Evolutionary conservation across 768 basidiomycete species (phyloP).

Genomic region (Baorangia bicolor): DNA sequence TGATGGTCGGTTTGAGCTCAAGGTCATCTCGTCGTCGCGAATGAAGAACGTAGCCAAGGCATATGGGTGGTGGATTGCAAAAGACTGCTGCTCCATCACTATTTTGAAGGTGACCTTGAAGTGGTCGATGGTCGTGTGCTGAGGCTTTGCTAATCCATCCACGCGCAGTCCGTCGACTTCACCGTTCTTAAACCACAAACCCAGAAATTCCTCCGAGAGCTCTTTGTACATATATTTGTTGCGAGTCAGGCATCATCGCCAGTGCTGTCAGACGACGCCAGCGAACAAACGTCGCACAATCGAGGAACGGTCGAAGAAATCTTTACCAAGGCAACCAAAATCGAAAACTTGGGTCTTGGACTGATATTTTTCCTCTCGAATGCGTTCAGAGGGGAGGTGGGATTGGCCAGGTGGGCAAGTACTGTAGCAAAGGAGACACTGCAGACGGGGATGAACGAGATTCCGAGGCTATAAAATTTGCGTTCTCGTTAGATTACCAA

Average conservation of each 20-base stretch:
- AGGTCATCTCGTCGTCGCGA: slow-evolving; percentile 56
- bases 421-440: slow-evolving; percentile 69
- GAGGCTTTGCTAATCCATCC: background rate
- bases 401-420: slow-evolving; percentile 64
- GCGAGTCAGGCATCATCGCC: slow-evolving; percentile 77
- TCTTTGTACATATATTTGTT: slow-evolving; percentile 69
- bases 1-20: slow-evolving; percentile 43
- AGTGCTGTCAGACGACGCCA: slow-evolving; percentile 40
- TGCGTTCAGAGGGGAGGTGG: slow-evolving; percentile 40
- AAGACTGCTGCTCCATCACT: slow-evolving; percentile 69
- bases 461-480: slow-evolving; percentile 31
- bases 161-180: slow-evolving; percentile 81
- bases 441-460: slow-evolving; percentile 58
- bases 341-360: slow-evolving; percentile 70
- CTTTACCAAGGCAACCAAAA: slow-evolving; percentile 69
- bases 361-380: slow-evolving; percentile 66
- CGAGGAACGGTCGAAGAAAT: slow-evolving; percentile 70
- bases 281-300: slow-evolving; percentile 46
- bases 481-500: background rate
- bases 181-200: slow-evolving; percentile 65
- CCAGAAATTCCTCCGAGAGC: slow-evolving; percentile 61
- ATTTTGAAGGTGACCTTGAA: slow-evolving; percentile 71
- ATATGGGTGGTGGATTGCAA: slow-evolving; percentile 93
- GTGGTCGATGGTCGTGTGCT: background rate
- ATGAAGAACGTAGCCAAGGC: slow-evolving; percentile 76